Percentiles rank a stretch among this genome's conserved stretches.
These are phyloP conservation scores for Epichloe scottii DNA, from an alignment of 2,329 filamentous ascomycete species.

Conservation along the genomic window DNA sequence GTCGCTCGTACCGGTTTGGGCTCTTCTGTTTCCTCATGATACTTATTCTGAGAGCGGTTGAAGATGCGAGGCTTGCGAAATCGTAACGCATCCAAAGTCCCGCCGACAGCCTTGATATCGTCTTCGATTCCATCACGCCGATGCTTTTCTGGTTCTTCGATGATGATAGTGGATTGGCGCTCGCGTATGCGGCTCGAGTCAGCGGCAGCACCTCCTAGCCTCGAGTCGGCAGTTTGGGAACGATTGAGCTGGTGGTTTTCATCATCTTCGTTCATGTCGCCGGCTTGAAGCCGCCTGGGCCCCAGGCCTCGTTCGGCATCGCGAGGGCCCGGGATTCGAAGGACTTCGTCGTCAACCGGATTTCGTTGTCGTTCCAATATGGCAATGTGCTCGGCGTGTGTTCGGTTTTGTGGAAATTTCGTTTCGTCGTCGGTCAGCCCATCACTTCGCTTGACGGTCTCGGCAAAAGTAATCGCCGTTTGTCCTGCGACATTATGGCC, in stretches of 20 bases:
- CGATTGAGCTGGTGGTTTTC: conserved; percentile 16
- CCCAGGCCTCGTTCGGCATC: conserved; percentile 76
- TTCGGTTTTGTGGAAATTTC: conserved; percentile 36
- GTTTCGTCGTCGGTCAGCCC: conserved; percentile 35
- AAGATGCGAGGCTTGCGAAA: conserved; percentile 30
- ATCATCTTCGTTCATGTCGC: conserved; percentile 24
- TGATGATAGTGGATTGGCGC: conserved; percentile 48
- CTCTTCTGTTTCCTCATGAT: conserved; percentile 24
- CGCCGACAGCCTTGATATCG: conserved; percentile 28
- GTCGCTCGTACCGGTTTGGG: conserved; percentile 13
- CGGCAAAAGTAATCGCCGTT: conserved; percentile 51
- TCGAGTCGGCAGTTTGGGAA: conserved; percentile 15
- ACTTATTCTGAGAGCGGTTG: conserved; percentile 24
- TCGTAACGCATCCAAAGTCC: conserved; percentile 28
- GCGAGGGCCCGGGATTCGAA: conserved; percentile 83
- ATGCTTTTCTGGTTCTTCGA: conserved; percentile 45
- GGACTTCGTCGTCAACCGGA: conserved; percentile 56
- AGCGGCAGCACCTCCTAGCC: conserved; percentile 10
- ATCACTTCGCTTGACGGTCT: conserved; percentile 50
- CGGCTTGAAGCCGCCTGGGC: conserved; percentile 41
- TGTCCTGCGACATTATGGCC: conserved; percentile 7
- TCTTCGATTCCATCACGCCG: conserved; percentile 26
- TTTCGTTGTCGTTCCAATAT: conserved; percentile 78
- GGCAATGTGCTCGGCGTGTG: conserved; percentile 70
- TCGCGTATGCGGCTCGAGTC: conserved; percentile 17